These are phyloP conservation scores for Amanita thiersii DNA, from an alignment of 768 basidiomycete genomes.

Conservation along the genomic window DNA sequence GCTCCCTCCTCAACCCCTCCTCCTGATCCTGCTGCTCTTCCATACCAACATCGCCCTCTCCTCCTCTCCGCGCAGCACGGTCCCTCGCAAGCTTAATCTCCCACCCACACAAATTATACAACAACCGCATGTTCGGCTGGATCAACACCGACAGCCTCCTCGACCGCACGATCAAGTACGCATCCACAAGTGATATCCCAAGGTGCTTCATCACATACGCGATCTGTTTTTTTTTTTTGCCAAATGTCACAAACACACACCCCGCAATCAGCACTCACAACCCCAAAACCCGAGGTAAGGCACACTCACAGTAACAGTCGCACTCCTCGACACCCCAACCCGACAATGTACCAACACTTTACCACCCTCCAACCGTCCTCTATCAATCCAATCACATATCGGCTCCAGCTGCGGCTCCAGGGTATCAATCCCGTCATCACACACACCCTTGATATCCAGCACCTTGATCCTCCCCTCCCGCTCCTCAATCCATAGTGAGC, in stretches of 20 bases:
- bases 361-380: constrained; percentile 73
- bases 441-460: constrained; percentile 84
- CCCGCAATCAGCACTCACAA: neutral
- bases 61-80: constrained; percentile 32
- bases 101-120: constrained; percentile 94
- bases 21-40: constrained; percentile 26
- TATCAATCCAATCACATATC: constrained; percentile 91
- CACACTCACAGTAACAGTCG: constrained; percentile 75
- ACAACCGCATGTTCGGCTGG: constrained; percentile 92
- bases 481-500: constrained; percentile 84
- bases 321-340: constrained; percentile 97
- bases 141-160: constrained; percentile 84
- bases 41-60: constrained; percentile 5
- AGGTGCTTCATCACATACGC: constrained; percentile 97
- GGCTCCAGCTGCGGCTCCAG: constrained; percentile 82
- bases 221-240: constrained; percentile 41
- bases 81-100: constrained; percentile 86
- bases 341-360: constrained; percentile 93
- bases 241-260: neutral
- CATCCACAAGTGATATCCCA: constrained; percentile 77
- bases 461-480: constrained; percentile 85
- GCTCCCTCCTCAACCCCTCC: constrained; percentile 42
- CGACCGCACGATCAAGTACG: constrained; percentile 89
- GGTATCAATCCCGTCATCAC: constrained; percentile 95
- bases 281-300: constrained; percentile 5